Conservation (phyloP, 2,329 filamentous ascomycete species). For the Cladophialophora psammophila region DNA sequence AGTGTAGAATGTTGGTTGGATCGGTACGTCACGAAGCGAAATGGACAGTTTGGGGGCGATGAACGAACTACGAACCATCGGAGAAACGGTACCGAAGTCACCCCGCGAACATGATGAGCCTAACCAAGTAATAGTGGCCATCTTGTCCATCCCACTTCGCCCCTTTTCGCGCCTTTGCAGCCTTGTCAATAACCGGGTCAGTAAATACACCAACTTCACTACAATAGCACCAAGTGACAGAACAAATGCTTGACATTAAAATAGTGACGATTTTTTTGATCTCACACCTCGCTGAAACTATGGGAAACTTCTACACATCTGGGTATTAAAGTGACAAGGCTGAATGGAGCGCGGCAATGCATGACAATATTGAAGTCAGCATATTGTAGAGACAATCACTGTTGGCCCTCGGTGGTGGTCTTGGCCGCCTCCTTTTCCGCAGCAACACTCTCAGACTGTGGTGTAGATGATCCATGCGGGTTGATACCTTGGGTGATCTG, state of each 20-base stretch:
- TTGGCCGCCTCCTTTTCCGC: constrained; percentile 27
- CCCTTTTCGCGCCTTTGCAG: background rate
- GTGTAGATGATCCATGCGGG: constrained; percentile 17
- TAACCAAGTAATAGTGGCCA: too few relatives aligned
- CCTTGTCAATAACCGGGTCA: background rate
- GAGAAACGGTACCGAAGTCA: background rate
- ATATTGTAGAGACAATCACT: background rate
- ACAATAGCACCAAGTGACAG: background rate
- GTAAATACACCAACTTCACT: background rate
- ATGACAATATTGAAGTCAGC: background rate
- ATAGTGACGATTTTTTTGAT: background rate
- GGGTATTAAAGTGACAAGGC: background rate
- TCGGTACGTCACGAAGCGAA: too few relatives aligned
- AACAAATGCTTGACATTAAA: background rate
- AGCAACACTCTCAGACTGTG: constrained; percentile 17
- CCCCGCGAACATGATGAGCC: too few relatives aligned
- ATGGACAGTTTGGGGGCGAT: background rate
- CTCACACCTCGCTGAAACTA: background rate
- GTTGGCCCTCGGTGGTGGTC: constrained; percentile 3
- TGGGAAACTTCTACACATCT: background rate
- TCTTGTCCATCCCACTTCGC: too few relatives aligned
- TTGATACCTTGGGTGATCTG: constrained; percentile 30
- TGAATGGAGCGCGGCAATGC: background rate
- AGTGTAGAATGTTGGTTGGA: background rate
- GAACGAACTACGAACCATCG: background rate